Percentiles rank a stretch among this genome's conserved stretches.
These are phyloP conservation scores for Corallochytrium limacisporum DNA, from an alignment of 78 protist species.

Conservation along the genomic window DNA sequence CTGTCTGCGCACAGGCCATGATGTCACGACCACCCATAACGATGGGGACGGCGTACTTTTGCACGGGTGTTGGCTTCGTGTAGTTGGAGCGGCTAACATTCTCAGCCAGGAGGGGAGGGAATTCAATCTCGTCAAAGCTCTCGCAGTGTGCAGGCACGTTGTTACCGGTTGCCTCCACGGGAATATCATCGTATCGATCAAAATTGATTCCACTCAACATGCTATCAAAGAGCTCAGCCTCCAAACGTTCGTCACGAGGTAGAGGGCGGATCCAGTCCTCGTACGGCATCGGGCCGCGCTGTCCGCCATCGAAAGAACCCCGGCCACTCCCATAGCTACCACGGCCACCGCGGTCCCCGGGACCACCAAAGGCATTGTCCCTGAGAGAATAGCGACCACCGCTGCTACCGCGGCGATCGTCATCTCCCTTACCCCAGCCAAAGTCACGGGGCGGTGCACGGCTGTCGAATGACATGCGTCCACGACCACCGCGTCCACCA, in stretches of 20 bases:
- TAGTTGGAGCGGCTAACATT: conserved; percentile 46
- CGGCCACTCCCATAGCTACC: neutral
- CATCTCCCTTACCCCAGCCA: too few species aligned
- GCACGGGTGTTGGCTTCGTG: conserved; percentile 94
- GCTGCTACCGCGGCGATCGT: too few species aligned
- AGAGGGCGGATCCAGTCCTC: neutral
- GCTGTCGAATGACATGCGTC: too few species aligned
- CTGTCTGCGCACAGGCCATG: conserved; percentile 99
- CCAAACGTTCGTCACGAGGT: conserved; percentile 17
- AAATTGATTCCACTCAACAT: conserved; percentile 53
- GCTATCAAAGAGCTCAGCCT: conserved; percentile 11
- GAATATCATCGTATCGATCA: conserved; percentile 63
- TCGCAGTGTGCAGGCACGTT: conserved; percentile 19
- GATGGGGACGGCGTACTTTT: conserved; percentile 82
- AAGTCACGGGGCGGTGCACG: too few species aligned
- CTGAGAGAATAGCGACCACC: too few species aligned
- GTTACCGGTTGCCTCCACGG: conserved; percentile 53
- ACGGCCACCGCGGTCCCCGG: neutral
- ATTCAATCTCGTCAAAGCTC: neutral
- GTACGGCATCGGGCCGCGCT: neutral
- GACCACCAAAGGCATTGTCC: neutral
- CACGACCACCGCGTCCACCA: too few species aligned
- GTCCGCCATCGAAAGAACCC: neutral
- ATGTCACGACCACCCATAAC: conserved; percentile 64
- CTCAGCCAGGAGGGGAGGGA: conserved; percentile 2